Percentiles rank a stretch among this genome's conserved stretches.
Evolutionary conservation across 306 rosid species (phyloP).

Genomic region (Mucuna pruriens): DNA sequence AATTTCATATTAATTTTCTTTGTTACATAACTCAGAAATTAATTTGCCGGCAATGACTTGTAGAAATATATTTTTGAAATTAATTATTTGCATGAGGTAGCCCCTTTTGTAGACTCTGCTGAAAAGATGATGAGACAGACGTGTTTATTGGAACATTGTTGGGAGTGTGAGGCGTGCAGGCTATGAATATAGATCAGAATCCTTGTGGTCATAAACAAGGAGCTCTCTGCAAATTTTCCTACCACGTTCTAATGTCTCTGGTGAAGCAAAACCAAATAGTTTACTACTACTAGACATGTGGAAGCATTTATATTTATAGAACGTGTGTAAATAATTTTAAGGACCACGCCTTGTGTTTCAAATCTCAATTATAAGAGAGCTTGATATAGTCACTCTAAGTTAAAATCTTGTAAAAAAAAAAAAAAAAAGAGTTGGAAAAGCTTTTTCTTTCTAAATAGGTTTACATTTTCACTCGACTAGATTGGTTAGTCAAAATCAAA

Average conservation of each 20-base stretch:
- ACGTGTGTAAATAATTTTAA: background rate
- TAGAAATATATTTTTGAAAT: conserved; percentile 10
- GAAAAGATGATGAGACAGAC: conserved; percentile 30
- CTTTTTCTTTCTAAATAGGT: background rate
- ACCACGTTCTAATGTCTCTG: conserved; percentile 20
- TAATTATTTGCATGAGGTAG: conserved; percentile 22
- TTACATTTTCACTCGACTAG: background rate
- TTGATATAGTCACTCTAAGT: too few relatives aligned
- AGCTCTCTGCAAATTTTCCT: conserved; percentile 7
- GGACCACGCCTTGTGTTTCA: background rate
- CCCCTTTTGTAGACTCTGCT: conserved; percentile 29
- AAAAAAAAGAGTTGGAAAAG: background rate
- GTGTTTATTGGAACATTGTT: conserved; percentile 15
- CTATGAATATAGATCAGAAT: conserved; percentile 23
- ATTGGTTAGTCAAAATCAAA: background rate
- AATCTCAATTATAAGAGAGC: background rate
- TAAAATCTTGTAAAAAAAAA: background rate
- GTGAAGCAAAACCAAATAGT: background rate
- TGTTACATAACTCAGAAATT: background rate
- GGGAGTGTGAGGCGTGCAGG: conserved; percentile 27
- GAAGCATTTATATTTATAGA: background rate
- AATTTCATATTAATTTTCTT: too few relatives aligned
- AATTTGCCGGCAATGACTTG: conserved; percentile 27
- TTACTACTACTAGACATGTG: background rate
- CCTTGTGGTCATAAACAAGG: conserved; percentile 16